phyloP scores from a whole-genome alignment of 176 grass and related monocot genomes.

The Guadua angustifolia region DNA sequence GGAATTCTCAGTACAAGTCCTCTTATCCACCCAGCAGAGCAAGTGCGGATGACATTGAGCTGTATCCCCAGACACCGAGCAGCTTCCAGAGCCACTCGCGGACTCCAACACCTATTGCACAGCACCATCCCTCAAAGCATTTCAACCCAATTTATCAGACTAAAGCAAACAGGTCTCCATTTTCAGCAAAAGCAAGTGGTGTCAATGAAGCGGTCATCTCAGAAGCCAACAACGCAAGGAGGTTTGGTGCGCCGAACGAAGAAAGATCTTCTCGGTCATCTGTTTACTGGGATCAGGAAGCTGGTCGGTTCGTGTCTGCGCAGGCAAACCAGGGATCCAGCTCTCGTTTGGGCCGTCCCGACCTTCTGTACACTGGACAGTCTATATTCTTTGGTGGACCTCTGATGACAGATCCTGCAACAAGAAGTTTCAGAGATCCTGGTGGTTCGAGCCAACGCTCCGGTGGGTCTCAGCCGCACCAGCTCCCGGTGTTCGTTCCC shows the following conservation, averaged over 20 bases:
- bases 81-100: slow-evolving; percentile 57
- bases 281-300: slow-evolving; percentile 96
- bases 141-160: slow-evolving; percentile 91
- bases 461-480: slow-evolving; percentile 51
- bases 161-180: slow-evolving; percentile 67
- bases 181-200: slow-evolving; percentile 50
- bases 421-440: slow-evolving; percentile 71
- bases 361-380: slow-evolving; percentile 76
- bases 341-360: slow-evolving; percentile 47
- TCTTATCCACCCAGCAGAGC: slow-evolving; percentile 71
- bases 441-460: slow-evolving; percentile 59
- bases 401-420: slow-evolving; percentile 53
- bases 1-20: slow-evolving; percentile 50
- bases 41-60: slow-evolving; percentile 74
- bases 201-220: slow-evolving; percentile 39
- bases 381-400: slow-evolving; percentile 94
- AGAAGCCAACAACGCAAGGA: slow-evolving; percentile 44
- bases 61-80: slow-evolving; percentile 62
- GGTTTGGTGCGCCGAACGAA: not conserved
- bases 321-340: slow-evolving; percentile 48
- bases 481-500: slow-evolving; percentile 79
- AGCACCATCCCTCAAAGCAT: slow-evolving; percentile 64
- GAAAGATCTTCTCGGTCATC: slow-evolving; percentile 66
- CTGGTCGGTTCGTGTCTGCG: slow-evolving; percentile 82
- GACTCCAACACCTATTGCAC: slow-evolving; percentile 48